A percentile compares a stretch with the other conserved stretches of the same genome.
phyloP scores from a whole-genome alignment of 805 yeast species.

The Torulaspora gathmanii region DNA sequence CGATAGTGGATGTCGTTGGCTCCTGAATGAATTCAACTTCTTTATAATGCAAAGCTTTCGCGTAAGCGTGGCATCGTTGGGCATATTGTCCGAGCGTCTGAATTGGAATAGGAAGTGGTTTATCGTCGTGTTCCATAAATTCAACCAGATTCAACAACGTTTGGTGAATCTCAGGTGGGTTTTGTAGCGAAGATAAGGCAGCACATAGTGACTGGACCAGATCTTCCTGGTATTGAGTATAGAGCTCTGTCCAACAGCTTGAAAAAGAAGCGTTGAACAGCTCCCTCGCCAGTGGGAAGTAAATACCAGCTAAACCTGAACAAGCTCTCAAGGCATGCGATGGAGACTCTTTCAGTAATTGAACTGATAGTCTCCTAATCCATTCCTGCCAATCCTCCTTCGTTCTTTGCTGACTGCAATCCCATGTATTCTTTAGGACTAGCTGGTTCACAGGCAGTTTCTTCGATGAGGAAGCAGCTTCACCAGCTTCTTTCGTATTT shows the following conservation, averaged over 20 bases:
- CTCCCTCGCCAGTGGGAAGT: slow-evolving; percentile 83
- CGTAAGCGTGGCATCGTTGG: slow-evolving; percentile 93
- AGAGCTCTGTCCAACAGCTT: slow-evolving; percentile 90
- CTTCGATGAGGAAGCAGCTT: slow-evolving; percentile 62
- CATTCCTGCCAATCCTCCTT: slow-evolving; percentile 98
- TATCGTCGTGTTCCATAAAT: slow-evolving; percentile 96
- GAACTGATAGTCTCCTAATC: slow-evolving; percentile 83
- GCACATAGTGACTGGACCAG: slow-evolving; percentile 77
- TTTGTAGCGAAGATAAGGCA: slow-evolving; percentile 84
- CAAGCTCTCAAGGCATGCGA: slow-evolving; percentile 93
- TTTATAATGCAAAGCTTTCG: slow-evolving; percentile 93
- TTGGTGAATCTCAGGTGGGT: slow-evolving; percentile 94
- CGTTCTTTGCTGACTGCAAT: slow-evolving; percentile 79
- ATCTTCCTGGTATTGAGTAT: slow-evolving; percentile 85
- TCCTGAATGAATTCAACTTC: slow-evolving; percentile 93
- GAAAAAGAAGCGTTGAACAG: slow-evolving; percentile 92
- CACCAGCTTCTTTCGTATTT: slow-evolving; percentile 37
- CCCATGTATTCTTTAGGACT: slow-evolving; percentile 80
- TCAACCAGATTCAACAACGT: slow-evolving; percentile 85
- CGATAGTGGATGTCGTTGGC: slow-evolving; percentile 87
- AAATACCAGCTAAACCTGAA: slow-evolving; percentile 79
- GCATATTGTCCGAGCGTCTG: slow-evolving; percentile 89
- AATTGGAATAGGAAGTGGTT: slow-evolving; percentile 86
- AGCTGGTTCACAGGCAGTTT: slow-evolving; percentile 68
- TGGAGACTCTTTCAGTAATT: slow-evolving; percentile 84